Evolutionary conservation across 495 filamentous ascomycete genomes (phyloP), one percentile per base, ranked within the genome.

Genomic region (Neurospora sp.): DNA sequence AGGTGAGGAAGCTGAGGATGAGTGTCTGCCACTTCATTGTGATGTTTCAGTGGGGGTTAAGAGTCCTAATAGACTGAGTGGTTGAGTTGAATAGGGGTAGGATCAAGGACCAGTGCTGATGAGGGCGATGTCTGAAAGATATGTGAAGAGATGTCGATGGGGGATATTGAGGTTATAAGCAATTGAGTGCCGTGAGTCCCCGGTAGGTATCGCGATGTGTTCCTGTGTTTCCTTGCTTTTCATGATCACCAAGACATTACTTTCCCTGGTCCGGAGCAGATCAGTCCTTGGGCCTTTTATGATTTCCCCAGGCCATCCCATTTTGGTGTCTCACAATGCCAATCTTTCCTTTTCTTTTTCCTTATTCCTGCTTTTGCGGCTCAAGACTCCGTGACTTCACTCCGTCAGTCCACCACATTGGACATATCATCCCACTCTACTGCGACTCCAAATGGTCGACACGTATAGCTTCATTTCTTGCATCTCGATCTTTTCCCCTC

Each of bases 21-120:
- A 78, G 27, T n/a, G 62, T 46, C 44, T 69, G 72, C 69, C 76
- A 48, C 69, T 74, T 76, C 78, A 78, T 78, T 70, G 71, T 75
- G 75, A 38, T 66, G 12, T 62, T 66, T 41, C 18, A 16, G n/a
- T 70, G 41, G 20, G 10, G 6, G 27, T 62, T 35, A 4, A 23
- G 14, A 18, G 54, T 35, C 27, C 54, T 18, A 35, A 66, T 18
- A 35, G 27, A 35, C 54, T 66, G 23, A 14, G 23, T 66, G 1
- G 6, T 35, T 66, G 54, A 66, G 6, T 9, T 66, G 14, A 2
- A 66, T 31, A 16, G 6, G 27, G 23, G 0, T 35, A 16, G 27
- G 14, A 8, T 66, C 14, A 66, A 37, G 27, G 27, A 18, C 7
- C 6, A 37, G 27, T 35, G 2, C 27, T 66, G 12, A 4, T 35